Percentiles rank a stretch among this genome's conserved stretches.
phyloP scores from a whole-genome alignment of 192 early-diverging fungal species.

The Rhizoclosmatium globosum region DNA sequence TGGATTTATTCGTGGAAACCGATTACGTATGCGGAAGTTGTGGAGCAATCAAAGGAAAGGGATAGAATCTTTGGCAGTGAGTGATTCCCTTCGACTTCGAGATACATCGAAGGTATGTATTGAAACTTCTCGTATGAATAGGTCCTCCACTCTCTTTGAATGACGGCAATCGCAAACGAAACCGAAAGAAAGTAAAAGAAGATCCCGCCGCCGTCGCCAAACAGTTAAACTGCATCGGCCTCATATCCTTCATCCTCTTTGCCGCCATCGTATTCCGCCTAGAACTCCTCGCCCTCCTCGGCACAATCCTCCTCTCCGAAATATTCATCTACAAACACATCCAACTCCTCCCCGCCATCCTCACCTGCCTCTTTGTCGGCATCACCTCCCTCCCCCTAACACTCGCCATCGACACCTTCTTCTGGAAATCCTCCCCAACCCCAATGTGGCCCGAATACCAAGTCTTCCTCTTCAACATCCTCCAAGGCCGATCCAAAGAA shows the following conservation, averaged over 20 bases:
- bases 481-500: slow-evolving; percentile 63
- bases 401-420: slow-evolving; percentile 73
- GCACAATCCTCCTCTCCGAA: slow-evolving; percentile 52
- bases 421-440: slow-evolving; percentile 68
- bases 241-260: slow-evolving; percentile 37
- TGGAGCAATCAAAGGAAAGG: slow-evolving; percentile 7
- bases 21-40: slow-evolving; percentile 23
- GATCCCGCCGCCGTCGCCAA: not conserved
- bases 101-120: not conserved
- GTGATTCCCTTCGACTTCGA: slow-evolving; percentile 18
- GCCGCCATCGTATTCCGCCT: slow-evolving; percentile 65
- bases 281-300: slow-evolving; percentile 63
- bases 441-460: slow-evolving; percentile 76
- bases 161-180: not conserved
- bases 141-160: not conserved
- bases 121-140: not conserved
- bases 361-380: slow-evolving; percentile 11
- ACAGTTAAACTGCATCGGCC: not conserved
- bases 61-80: slow-evolving; percentile 31
- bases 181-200: no score
- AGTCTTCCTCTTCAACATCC: slow-evolving; percentile 80
- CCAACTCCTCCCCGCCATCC: slow-evolving; percentile 14
- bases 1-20: slow-evolving; percentile 28
- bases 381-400: slow-evolving; percentile 48
- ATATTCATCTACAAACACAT: slow-evolving; percentile 41